Conservation (phyloP, 1,284 basidiomycete species). For the Trichosporon ovoides region DNA sequence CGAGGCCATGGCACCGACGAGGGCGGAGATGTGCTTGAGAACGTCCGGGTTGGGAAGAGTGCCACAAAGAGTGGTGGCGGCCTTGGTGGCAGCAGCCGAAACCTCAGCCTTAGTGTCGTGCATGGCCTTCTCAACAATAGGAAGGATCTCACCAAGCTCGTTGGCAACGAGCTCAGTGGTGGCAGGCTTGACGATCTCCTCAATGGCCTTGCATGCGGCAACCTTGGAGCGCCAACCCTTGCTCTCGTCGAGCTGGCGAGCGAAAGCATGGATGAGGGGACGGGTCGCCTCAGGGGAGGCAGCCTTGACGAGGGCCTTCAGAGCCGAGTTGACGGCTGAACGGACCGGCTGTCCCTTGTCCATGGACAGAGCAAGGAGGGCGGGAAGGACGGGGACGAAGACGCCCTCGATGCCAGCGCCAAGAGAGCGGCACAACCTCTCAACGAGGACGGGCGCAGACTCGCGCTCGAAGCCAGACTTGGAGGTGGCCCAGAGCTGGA, state of each 20-base stretch:
- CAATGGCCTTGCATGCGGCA: slow-evolving; percentile 83
- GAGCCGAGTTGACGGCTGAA: slow-evolving; percentile 71
- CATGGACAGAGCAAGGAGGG: slow-evolving; percentile 79
- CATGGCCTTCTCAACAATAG: slow-evolving; percentile 85
- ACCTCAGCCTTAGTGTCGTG: slow-evolving; percentile 97
- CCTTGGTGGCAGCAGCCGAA: slow-evolving; percentile 80
- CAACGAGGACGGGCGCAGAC: slow-evolving; percentile 78
- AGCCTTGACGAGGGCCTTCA: slow-evolving; percentile 77
- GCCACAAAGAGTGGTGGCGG: slow-evolving; percentile 84
- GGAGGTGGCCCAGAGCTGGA: slow-evolving; percentile 70
- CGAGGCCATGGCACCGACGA: slow-evolving; percentile 94
- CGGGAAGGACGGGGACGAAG: slow-evolving; percentile 70
- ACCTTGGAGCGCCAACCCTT: slow-evolving; percentile 96
- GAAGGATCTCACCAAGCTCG: slow-evolving; percentile 76
- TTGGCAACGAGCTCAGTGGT: slow-evolving; percentile 78
- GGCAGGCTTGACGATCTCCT: slow-evolving; percentile 61
- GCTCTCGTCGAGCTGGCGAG: slow-evolving; percentile 63
- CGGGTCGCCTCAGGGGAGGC: slow-evolving; percentile 78
- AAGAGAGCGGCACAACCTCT: slow-evolving; percentile 66
- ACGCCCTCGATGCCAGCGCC: slow-evolving; percentile 73
- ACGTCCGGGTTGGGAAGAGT: slow-evolving; percentile 94
- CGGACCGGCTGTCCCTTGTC: slow-evolving; percentile 94
- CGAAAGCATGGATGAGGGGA: slow-evolving; percentile 66
- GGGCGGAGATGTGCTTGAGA: slow-evolving; percentile 76
- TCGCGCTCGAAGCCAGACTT: slow-evolving; percentile 90